Conservation (phyloP, 169 alveolate genomes). For the Eimeria maxima region DNA sequence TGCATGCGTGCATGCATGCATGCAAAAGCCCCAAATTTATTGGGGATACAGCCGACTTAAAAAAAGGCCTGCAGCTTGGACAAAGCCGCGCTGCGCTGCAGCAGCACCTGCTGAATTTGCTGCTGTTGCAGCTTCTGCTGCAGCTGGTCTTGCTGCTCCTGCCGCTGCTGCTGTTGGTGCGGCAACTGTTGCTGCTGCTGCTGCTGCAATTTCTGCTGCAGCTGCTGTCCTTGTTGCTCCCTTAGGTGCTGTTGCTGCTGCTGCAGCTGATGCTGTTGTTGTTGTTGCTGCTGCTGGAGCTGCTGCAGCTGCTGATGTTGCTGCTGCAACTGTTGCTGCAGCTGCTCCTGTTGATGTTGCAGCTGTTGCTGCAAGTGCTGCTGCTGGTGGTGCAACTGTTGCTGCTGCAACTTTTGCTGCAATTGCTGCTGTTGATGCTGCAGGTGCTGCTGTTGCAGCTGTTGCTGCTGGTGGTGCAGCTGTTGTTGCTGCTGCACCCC, state of each 20-base stretch:
- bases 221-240: constrained; percentile 1
- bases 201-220: background rate
- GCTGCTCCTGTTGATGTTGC: background rate
- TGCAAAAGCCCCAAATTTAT: background rate
- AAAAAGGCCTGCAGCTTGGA: constrained; percentile 40
- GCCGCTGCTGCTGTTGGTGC: background rate
- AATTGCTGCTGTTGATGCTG: too few relatives aligned
- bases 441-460: background rate
- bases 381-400: background rate
- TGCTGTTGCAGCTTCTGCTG: constrained; percentile 2
- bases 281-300: background rate
- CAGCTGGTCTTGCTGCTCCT: background rate
- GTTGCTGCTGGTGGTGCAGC: constrained; percentile 5
- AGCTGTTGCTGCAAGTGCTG: background rate
- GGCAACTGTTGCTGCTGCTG: constrained; percentile 14
- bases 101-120: constrained; percentile 20
- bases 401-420: background rate
- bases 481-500: background rate
- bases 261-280: background rate
- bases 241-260: background rate
- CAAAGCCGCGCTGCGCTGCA: constrained; percentile 47
- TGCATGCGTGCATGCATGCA: constrained; percentile 44
- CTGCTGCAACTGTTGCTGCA: background rate
- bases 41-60: background rate
- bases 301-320: background rate